A percentile compares a stretch with the other conserved stretches of the same genome.
These are phyloP conservation scores for Epithele typhae DNA, from an alignment of 768 basidiomycete species.

Conservation along the genomic window DNA sequence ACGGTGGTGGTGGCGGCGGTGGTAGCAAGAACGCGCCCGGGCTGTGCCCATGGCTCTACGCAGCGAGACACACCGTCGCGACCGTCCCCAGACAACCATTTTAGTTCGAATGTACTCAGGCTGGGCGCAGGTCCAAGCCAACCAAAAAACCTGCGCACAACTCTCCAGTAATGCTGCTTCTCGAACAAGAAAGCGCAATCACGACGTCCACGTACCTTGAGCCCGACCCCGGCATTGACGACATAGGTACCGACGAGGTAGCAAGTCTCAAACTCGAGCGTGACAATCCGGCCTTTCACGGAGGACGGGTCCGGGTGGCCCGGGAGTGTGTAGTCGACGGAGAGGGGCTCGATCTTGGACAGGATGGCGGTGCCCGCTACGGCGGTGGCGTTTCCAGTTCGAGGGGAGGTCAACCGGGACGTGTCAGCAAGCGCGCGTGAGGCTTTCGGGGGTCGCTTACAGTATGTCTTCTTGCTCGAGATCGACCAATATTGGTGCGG, in stretches of 20 bases:
- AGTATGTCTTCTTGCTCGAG: slow-evolving; percentile 73
- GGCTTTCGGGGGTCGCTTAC: slow-evolving; percentile 33
- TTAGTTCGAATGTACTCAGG: not conserved
- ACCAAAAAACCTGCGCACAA: not conserved
- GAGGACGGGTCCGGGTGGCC: slow-evolving; percentile 61
- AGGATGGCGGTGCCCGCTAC: slow-evolving; percentile 79
- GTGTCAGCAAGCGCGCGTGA: not conserved
- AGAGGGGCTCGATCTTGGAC: slow-evolving; percentile 70
- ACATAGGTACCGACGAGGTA: slow-evolving; percentile 81
- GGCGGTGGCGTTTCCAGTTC: not conserved
- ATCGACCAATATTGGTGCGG: slow-evolving; percentile 77
- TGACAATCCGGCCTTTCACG: slow-evolving; percentile 76
- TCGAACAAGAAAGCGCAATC: no score
- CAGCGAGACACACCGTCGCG: no score
- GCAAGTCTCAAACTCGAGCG: slow-evolving; percentile 69
- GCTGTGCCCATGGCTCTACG: no score
- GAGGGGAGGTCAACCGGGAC: not conserved
- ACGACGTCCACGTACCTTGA: slow-evolving; percentile 69
- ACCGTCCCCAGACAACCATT: no score
- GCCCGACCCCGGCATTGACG: slow-evolving; percentile 71
- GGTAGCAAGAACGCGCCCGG: no score
- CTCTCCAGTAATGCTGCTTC: no score
- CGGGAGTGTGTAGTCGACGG: slow-evolving; percentile 62
- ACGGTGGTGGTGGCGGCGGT: no score
- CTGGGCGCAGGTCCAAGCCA: not conserved